phyloP scores from a whole-genome alignment of 192 early-diverging fungal species.

The Rhizophlyctis rosea region DNA sequence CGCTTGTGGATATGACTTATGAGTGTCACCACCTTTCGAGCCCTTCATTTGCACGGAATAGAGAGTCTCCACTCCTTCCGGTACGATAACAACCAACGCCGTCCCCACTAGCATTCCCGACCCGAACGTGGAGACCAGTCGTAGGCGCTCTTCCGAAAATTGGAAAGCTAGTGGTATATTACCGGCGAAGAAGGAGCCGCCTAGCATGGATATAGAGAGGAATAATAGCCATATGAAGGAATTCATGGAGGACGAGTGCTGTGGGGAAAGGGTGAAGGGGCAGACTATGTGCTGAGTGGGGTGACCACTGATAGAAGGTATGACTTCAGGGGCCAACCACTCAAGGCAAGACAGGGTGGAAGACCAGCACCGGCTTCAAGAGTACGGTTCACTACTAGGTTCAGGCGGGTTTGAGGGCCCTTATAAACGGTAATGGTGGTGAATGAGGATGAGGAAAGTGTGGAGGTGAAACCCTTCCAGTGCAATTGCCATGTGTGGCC shows the following conservation, averaged over 20 bases:
- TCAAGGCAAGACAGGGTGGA: too few species aligned
- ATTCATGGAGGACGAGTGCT: conserved; percentile 23
- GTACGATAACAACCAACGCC: conserved; percentile 87
- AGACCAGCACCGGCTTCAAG: too few species aligned
- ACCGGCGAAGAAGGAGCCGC: conserved; percentile 83
- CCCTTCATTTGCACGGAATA: conserved; percentile 32
- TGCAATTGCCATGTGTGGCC: too few species aligned
- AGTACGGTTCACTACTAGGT: too few species aligned
- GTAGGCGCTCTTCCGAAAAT: conserved; percentile 70
- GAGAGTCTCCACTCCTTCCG: conserved; percentile 92
- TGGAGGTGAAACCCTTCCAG: too few species aligned
- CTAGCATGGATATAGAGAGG: conserved; percentile 72
- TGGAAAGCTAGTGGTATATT: conserved; percentile 79
- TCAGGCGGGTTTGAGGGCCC: too few species aligned
- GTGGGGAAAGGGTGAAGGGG: too few species aligned
- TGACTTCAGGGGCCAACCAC: too few species aligned
- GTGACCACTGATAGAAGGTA: too few species aligned
- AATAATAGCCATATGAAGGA: conserved; percentile 53
- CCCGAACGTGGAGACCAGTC: conserved; percentile 76
- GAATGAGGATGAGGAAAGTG: too few species aligned
- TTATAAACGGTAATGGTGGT: too few species aligned
- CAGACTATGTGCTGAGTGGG: too few species aligned
- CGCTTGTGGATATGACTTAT: background rate
- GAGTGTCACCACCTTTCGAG: background rate
- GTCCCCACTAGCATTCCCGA: conserved; percentile 91